Evolutionary conservation across 2,329 filamentous ascomycete genomes (phyloP), one percentile per base, ranked within the genome.

Genomic region (Coniochaeta hoffmannii): DNA sequence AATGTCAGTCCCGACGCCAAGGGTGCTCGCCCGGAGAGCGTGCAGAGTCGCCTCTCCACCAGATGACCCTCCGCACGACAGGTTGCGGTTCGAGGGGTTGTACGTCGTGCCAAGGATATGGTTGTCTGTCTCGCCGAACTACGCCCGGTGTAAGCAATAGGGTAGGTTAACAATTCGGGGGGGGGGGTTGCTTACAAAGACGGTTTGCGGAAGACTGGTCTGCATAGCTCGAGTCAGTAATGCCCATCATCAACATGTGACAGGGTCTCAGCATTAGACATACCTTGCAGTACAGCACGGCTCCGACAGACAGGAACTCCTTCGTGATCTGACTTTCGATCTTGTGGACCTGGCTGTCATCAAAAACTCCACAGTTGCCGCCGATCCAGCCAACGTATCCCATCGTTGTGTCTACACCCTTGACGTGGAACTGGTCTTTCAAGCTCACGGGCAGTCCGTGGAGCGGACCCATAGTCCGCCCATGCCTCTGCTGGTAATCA

Each of bases 361-460:
- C 60, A 15, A 55, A 55, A 51, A 58, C 54, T n/a, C 60, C 60
- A 15, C 58, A 26, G 35, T 59, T 56, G 4, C 52, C 63, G 11
- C 64, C 64, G 17, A 71, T 66, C 61, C 66, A 69, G 4, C 58
- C 63, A 1, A 66, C 63, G 35, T 70, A 68, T 1, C 70, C 73
- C 65, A 73, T 73, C 0, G 69, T 67, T 0, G 72, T 80, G 57
- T 81, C 77, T 3, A 79, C 69, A 1, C 75, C 76, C 64, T 66
- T 64, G 41, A 71, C 62, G 34, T 66, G 58, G 59, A 77, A 75
- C 54, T 76, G 72, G 50, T 78, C 72, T 56, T 76, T 79, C 35
- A 80, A 58, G 31, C 71, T 73, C 50, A 87, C 72, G 0, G 83
- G 83, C 0, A 87, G 70, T 7, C 84, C 83, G 62, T 87, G 83